Evolutionary conservation across 2,329 filamentous ascomycete species (phyloP), one percentile per base, ranked within the genome.

Genomic region (Dothidotthia symphoricarpi): DNA sequence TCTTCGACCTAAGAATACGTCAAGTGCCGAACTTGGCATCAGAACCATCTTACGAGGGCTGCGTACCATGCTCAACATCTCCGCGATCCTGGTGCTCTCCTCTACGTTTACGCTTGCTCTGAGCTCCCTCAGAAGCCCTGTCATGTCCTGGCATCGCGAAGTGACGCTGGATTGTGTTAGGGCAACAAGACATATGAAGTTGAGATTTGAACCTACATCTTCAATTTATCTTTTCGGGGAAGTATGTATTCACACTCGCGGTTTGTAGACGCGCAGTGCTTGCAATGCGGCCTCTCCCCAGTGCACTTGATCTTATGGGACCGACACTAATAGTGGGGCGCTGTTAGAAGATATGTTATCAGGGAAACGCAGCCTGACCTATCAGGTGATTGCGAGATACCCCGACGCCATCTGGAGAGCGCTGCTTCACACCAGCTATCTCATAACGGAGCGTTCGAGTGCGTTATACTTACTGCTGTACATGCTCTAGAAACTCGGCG

Each of bases 281-380:
- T 59, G 43, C 67, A 69, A 5, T 43, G 34, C 16, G 67, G 67
- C 25, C 47, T 55, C 30, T 63, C 54, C 16, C 68, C 68, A 27
- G 63, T 62, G 45, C 67, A 70, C 41, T 67, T 69, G 49, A 68
- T 65, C 49, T 70, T 70, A 32, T 67, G 59, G 36, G 51, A 49
- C 24, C 67, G 65, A 49, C 67, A 70, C 54, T 57, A 52, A 25
- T 47, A 14, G 25, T 30, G 31, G 24, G 26, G 28, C 16, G n/a
- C 29, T 19, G 36, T 57, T 34, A 57, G 53, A 36, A 31, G 34
- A 19, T 13, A 22, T 34, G 31, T 28, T 24, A 33, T 25, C 33
- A 32, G 19, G 11, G 13, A 13, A 32, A 28, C 14, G 28, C n/a
- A 9, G 15, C 28, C 12, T 15, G 26, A 33, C 31, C 34, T 39